Conservation (phyloP, 2,329 filamentous ascomycete species). For the Pezicula rhizophila region DNA sequence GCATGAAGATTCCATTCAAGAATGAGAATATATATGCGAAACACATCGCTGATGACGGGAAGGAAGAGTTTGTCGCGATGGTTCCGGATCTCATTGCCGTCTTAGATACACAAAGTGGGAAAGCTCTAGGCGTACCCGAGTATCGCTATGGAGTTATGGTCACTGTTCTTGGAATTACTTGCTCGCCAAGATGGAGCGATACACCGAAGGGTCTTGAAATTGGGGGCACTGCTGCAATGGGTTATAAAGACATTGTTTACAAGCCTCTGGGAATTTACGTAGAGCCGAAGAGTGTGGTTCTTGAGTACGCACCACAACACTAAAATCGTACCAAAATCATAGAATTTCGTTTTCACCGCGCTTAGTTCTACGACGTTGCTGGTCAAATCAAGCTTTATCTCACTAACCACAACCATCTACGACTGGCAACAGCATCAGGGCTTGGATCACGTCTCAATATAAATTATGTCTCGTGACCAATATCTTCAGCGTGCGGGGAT, state of each 20-base stretch:
- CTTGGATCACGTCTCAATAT: too few relatives aligned
- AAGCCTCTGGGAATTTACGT: slow-evolving; percentile 44
- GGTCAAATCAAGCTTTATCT: too few relatives aligned
- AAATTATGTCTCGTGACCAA: too few relatives aligned
- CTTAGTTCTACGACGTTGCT: too few relatives aligned
- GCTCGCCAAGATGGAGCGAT: slow-evolving; percentile 47
- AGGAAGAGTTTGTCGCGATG: slow-evolving; percentile 33
- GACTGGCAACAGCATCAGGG: too few relatives aligned
- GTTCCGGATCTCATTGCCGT: slow-evolving; percentile 44
- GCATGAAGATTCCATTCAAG: slow-evolving; percentile 63
- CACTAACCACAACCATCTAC: too few relatives aligned
- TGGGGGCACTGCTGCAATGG: slow-evolving; percentile 44
- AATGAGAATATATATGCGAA: slow-evolving; percentile 65
- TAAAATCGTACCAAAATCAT: not conserved
- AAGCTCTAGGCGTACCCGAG: slow-evolving; percentile 46
- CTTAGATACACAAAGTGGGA: slow-evolving; percentile 41
- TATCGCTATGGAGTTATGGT: slow-evolving; percentile 48
- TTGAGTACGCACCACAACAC: slow-evolving; percentile 33
- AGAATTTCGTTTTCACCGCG: too few relatives aligned
- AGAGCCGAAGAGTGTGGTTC: slow-evolving; percentile 47
- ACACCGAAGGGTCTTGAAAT: slow-evolving; percentile 41
- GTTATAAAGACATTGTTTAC: slow-evolving; percentile 41
- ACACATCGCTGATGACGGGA: slow-evolving; percentile 10
- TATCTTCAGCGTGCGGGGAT: too few relatives aligned
- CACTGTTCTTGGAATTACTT: slow-evolving; percentile 46